Evolutionary conservation across 108 stramenopile genomes (phyloP).

Genomic region (Fistulifera pelliculosa): DNA sequence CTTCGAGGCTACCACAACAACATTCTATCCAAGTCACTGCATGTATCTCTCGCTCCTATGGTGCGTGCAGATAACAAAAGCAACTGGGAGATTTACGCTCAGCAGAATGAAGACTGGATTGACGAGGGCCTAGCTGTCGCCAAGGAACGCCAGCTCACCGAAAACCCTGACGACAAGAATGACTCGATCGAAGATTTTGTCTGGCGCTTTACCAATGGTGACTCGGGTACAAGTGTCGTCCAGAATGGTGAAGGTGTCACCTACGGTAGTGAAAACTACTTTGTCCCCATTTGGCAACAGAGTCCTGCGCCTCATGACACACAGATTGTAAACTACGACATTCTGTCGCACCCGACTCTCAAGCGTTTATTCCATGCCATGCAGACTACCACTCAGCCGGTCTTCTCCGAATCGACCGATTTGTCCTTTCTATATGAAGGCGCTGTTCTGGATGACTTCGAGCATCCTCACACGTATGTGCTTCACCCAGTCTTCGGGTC

Average conservation of each 20-base stretch:
- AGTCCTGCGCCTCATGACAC: slow-evolving; percentile 2
- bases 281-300: slow-evolving; percentile 8
- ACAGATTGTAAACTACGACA: slow-evolving; percentile 7
- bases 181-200: neutral
- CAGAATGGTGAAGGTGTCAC: neutral
- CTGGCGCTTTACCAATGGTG: neutral
- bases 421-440: slow-evolving; percentile 2
- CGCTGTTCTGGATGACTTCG: slow-evolving; percentile 4
- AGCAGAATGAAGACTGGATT: slow-evolving; percentile 5
- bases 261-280: neutral
- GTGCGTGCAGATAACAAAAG: slow-evolving; percentile 1
- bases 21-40: no score
- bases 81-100: slow-evolving; percentile 5
- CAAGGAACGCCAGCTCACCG: neutral
- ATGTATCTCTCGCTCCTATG: slow-evolving; percentile 17
- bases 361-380: slow-evolving; percentile 1
- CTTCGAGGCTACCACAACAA: slow-evolving; percentile 6
- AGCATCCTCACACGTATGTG: slow-evolving; percentile 7
- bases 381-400: neutral
- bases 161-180: neutral
- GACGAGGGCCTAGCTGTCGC: neutral
- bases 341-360: slow-evolving; percentile 1
- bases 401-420: slow-evolving; percentile 1
- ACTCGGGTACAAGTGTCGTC: neutral
- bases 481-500: slow-evolving; percentile 1